These are phyloP conservation scores for Elongisporangium prolatum DNA, from an alignment of 352 stramenopile species.

Conservation along the genomic window DNA sequence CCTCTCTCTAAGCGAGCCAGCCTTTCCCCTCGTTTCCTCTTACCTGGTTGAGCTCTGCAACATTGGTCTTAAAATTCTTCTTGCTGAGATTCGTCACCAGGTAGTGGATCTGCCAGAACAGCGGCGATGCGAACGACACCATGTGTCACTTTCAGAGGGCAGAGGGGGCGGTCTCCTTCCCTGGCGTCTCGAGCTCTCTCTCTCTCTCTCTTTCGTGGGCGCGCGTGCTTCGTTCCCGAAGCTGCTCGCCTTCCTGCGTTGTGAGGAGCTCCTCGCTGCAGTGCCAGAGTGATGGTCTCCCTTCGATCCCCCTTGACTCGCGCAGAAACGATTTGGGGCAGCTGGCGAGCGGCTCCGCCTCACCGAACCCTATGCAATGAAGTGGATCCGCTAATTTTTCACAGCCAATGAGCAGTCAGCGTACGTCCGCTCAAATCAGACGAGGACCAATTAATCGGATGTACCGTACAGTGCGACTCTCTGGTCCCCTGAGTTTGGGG, in stretches of 20 bases:
- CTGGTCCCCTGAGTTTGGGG: not conserved
- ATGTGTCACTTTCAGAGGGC: slow-evolving; percentile 27
- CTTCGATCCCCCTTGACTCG: slow-evolving; percentile 4
- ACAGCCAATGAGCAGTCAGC: slow-evolving; percentile 11
- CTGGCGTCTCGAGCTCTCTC: not conserved
- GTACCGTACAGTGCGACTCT: not conserved
- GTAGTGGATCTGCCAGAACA: slow-evolving; percentile 94
- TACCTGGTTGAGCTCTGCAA: slow-evolving; percentile 91
- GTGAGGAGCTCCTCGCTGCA: not conserved
- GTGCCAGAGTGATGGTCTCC: slow-evolving; percentile 22
- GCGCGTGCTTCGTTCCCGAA: not conserved
- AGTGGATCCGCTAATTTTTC: slow-evolving; percentile 3
- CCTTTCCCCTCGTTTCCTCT: slow-evolving; percentile 1
- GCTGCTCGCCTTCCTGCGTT: not conserved
- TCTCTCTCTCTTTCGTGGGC: not conserved
- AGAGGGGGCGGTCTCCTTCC: slow-evolving; percentile 5
- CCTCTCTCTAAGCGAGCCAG: not conserved
- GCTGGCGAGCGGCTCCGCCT: slow-evolving; percentile 1
- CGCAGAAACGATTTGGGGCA: not conserved
- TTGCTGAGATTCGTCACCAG: slow-evolving; percentile 92
- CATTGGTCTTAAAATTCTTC: slow-evolving; percentile 92
- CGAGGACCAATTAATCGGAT: not conserved
- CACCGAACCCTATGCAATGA: not conserved
- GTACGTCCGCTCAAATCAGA: slow-evolving; percentile 12
- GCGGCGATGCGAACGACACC: slow-evolving; percentile 89